Base-by-base conservation (phyloP, 139 green algal species). In the Bryopsis sp. region DNA sequence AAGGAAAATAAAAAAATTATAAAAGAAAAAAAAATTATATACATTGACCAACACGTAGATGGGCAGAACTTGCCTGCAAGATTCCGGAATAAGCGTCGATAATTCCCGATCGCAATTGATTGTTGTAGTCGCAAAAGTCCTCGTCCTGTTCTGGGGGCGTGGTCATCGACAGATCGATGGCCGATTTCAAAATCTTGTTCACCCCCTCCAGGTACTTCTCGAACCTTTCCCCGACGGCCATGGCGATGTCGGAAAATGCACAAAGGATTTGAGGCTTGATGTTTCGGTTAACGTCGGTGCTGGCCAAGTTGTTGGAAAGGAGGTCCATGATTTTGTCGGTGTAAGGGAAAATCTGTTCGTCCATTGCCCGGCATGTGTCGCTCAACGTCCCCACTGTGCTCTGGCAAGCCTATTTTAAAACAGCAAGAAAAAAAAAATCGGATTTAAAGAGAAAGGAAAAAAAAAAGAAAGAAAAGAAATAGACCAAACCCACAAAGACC, bases 241-340 rank as follows among this genome's bases (percentile, higher is more conserved):
- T 77, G n/a, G 90, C 91, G 15, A 98, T 85, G 75, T 99, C 94
- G 0, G 90, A 91, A 81, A 98, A 95, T 8, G 81, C 81, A 1
- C 78, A 87, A 38, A 99, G 82, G 66, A 99, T 97, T 47, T 89
- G 77, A 28, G 94, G 94, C 84, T 99, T 99, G 75, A 99, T 87
- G 62, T 71, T 90, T 58, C 93, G 84, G 76, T 96, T 86, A 60
- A 98, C 88, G 5, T 88, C 72, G 39, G 83, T 74, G 35, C 75
- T 77, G 35, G 72, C 72, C 0, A 89, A 73, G 76, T 84, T 85
- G 48, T 72, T 33, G 34, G 91, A 77, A 39, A 95, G 75, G 26
- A 86, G 64, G 31, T 79, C 73, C 74, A 96, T 89, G 64, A 95
- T 72, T 15, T 83, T 71, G 62, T 97, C 89, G 54, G 85, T 92